phyloP scores from a whole-genome alignment of 23 red algal genomes.

The Gracilaria domingensis region DNA sequence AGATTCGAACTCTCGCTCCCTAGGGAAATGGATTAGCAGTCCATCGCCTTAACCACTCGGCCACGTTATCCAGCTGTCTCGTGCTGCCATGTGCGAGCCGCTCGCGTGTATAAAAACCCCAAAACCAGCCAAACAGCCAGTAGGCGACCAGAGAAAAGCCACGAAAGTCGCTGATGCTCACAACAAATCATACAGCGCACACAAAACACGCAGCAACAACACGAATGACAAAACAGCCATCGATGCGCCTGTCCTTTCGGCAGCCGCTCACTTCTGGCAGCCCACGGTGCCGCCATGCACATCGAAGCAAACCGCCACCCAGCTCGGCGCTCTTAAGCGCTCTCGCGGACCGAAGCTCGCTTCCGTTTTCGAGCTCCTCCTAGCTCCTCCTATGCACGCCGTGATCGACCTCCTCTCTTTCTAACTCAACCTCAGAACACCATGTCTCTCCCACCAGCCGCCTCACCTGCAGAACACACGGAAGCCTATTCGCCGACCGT shows the following conservation, averaged over 20 bases:
- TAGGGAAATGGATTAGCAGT: slow-evolving; percentile 86
- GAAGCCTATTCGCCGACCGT: not conserved
- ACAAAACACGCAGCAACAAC: slow-evolving; percentile 4
- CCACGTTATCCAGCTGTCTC: slow-evolving; percentile 66
- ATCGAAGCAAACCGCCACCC: not conserved
- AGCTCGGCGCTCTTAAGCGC: not conserved
- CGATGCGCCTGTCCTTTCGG: not conserved
- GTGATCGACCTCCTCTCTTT: not conserved
- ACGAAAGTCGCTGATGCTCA: not conserved
- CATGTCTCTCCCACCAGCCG: not conserved
- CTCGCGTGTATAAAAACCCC: too few species aligned
- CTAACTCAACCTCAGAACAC: not conserved
- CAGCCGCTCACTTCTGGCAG: not conserved
- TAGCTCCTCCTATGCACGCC: not conserved
- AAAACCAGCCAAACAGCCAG: too few species aligned
- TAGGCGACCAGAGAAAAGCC: not conserved
- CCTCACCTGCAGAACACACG: not conserved
- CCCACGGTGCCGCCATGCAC: not conserved
- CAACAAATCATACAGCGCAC: slow-evolving; percentile 14
- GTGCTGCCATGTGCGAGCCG: too few species aligned
- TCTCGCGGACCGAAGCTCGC: too few species aligned
- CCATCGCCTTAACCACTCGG: slow-evolving; percentile 86
- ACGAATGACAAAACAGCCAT: not conserved
- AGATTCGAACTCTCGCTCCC: slow-evolving; percentile 87
- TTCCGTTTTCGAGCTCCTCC: too few species aligned